Percentiles rank a stretch among this genome's conserved stretches.
Evolutionary conservation across 352 stramenopile genomes (phyloP).

Genomic region (Phytopythium litorale): DNA sequence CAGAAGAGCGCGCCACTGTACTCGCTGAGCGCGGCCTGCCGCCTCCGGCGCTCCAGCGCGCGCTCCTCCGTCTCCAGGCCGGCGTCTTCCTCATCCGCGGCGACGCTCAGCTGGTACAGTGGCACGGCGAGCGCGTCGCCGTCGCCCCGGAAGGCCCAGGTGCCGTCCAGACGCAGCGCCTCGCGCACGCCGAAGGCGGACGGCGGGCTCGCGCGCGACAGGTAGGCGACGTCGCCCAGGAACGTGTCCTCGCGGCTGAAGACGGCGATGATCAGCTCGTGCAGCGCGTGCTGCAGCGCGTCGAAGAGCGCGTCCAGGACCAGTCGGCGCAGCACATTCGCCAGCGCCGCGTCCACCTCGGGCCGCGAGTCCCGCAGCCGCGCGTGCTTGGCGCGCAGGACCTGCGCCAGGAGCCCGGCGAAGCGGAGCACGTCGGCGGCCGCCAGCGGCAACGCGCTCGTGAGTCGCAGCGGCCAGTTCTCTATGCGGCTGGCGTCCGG

Average conservation of each 20-base stretch:
- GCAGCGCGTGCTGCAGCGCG: conserved; percentile 53
- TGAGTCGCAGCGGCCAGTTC: conserved; percentile 13
- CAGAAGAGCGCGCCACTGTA: conserved; percentile 35
- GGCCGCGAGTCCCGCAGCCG: conserved; percentile 10
- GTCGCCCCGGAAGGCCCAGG: background rate
- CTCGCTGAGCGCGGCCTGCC: conserved; percentile 12
- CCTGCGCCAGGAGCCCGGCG: conserved; percentile 40
- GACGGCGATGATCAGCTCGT: conserved; percentile 44
- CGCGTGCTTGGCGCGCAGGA: conserved; percentile 57
- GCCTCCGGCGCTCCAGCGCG: background rate
- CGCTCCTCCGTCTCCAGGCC: background rate
- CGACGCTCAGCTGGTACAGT: background rate
- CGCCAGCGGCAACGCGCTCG: conserved; percentile 32
- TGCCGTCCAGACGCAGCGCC: conserved; percentile 52
- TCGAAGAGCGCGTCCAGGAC: conserved; percentile 62
- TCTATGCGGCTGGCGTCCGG: background rate
- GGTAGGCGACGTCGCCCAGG: conserved; percentile 24
- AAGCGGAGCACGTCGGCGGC: conserved; percentile 54
- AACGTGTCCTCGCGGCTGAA: conserved; percentile 49
- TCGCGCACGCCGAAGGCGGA: conserved; percentile 35
- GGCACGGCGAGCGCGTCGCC: background rate
- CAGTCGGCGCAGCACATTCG: conserved; percentile 25
- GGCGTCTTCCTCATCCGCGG: conserved; percentile 10
- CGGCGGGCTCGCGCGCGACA: conserved; percentile 23
- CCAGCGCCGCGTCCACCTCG: background rate